Evolutionary conservation across 202 grass and related monocot species (phyloP).

Genomic region (Carex arenaria): DNA sequence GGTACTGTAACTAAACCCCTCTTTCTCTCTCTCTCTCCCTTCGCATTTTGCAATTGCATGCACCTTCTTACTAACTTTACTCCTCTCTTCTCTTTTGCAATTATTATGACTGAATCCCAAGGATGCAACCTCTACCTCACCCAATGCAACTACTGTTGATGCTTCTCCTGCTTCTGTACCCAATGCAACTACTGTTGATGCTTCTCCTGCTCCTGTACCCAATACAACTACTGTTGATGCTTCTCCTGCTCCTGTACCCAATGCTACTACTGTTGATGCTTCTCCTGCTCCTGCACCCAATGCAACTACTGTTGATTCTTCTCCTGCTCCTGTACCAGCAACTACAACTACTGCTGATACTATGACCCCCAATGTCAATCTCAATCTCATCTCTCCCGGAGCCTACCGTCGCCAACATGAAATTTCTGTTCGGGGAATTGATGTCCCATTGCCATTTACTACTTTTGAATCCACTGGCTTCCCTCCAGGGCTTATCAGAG

Average conservation of each 20-base stretch:
- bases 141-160: too few relatives aligned
- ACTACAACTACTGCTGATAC: background rate
- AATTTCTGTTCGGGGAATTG: conserved; percentile 52
- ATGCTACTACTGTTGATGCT: background rate
- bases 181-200: background rate
- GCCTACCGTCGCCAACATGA: conserved; percentile 80
- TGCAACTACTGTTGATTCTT: too few relatives aligned
- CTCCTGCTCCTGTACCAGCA: background rate
- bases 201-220: background rate
- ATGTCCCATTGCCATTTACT: conserved; percentile 47
- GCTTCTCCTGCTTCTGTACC: background rate
- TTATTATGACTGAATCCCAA: too few relatives aligned
- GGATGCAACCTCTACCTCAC: too few relatives aligned
- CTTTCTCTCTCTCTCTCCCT: too few relatives aligned
- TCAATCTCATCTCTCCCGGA: conserved; percentile 33
- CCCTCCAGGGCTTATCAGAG: conserved; percentile 57
- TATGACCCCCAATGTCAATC: conserved; percentile 24
- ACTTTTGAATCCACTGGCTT: conserved; percentile 68
- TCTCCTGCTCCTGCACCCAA: background rate
- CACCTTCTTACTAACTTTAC: background rate
- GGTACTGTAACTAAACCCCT: background rate
- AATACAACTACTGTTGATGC: background rate
- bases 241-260: background rate
- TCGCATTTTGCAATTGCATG: background rate
- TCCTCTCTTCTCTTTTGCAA: too few relatives aligned